Evolutionary conservation across 2,329 filamentous ascomycete species (phyloP), one percentile per base, ranked within the genome.

Genomic region (Plenodomus lindquistii): DNA sequence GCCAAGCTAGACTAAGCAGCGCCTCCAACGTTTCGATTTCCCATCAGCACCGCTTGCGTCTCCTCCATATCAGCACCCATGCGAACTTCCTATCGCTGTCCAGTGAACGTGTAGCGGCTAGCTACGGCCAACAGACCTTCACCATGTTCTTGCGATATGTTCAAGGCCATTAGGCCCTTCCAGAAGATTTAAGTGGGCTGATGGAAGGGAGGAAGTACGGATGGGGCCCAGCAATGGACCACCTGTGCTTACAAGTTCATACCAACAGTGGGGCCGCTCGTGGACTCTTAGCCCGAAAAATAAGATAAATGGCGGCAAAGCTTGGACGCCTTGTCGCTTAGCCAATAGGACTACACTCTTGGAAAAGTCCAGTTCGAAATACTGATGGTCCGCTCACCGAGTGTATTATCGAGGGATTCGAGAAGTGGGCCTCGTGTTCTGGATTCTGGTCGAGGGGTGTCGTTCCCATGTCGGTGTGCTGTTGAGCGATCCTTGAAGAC

Each of bases 231-330:
- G 11, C 27, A 31, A 31, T 24, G 5, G 6, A 24, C 22, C 22
- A 31, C 11, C 4, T 34, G 40, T 31, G 31, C n/a, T 10, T 36
- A 47, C 24, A 37, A 24, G 31, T 31, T 39, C 36, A n/a, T 21
- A 31, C 42, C 42, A 44, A 22, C 37, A 47, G 45, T 37, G 47
- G 41, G 44, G 36, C 44, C 31, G 37, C 41, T 42, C 19, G 24
- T 38, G 15, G 37, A 11, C 13, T 31, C 40, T 44, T 41, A 42
- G 39, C 31, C 31, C 31, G 22, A 37, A 38, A 38, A 13, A 38
- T 27, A 52, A 51, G 52, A 46, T 29, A 36, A 41, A 37, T 44
- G 42, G 44, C 39, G 38, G 42, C 34, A 37, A 49, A 49, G 48
- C 52, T 48, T 52, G 34, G 40, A 18, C 18, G 19, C 38, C 38